Base-by-base conservation (phyloP, 805 yeast genomes). In the Candida pseudofarinosa region DNA sequence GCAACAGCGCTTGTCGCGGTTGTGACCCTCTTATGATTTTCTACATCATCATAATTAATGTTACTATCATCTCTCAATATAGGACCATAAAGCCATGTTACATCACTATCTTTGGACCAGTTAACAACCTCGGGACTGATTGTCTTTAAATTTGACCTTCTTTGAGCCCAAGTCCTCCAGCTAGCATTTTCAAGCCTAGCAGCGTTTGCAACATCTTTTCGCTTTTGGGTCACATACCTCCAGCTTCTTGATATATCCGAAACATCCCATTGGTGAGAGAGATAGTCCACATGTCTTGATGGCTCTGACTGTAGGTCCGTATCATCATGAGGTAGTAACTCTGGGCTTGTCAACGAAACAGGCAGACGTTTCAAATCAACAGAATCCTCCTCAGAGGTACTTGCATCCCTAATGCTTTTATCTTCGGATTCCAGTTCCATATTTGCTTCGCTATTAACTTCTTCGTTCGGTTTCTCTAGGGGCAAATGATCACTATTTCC, bases 1-100 rank as follows among this genome's bases (percentile, higher is more conserved):
- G 76, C 76, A 3, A 65, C 73, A 6, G 63, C 65, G 35, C 65
- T 61, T n/a, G 70, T 60, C 1, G 72, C 73, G n/a, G 70, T 66
- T 30, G 57, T 56, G 15, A 50, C 48, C 16, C 49, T 35, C 31
- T 46, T 40, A 26, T 46, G 41, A 16, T 40, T 40, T 15, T 49
- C 49, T 10, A 52, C 55, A 20, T 52, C 58, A 30, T 52, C 54
- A 23, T 53, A 57, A 15, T 40, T 42, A 16, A 48, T 52, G 28
- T 51, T 47, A 30, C 56, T 63, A 20, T 67, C 70, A 42, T 76
- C 81, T 44, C 71, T 73, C 43, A 79, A 71, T 18, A 81, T 69
- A 0, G 99, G 99, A 1, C 99, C 99, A 65, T 91, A 93, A 12
- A 93, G 76, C 99, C 99, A 93, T 1, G 97, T 89, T 8, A 93